phyloP scores from a whole-genome alignment of 495 filamentous ascomycete genomes.

The Lindgomyces ingoldianus region DNA sequence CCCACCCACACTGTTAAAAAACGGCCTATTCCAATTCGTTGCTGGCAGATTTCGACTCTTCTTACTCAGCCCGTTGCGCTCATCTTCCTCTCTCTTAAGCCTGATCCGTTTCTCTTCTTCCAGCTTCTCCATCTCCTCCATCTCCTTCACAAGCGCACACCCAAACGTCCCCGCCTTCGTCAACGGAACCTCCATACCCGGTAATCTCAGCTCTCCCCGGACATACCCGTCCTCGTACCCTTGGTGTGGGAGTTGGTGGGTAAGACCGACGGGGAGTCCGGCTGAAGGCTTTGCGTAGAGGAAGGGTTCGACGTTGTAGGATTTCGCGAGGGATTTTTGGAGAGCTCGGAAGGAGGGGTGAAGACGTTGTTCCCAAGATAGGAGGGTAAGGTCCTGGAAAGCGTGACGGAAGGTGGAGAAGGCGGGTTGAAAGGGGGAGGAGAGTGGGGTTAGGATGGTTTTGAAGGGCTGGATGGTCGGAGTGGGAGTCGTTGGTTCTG shows the following conservation, averaged over 20 bases:
- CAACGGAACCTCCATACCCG: slow-evolving; percentile 13
- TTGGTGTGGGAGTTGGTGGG: not conserved
- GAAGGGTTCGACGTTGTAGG: slow-evolving; percentile 10
- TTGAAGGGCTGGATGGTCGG: slow-evolving; percentile 20
- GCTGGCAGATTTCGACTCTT: not conserved
- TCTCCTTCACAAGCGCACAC: not conserved
- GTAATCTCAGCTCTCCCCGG: not conserved
- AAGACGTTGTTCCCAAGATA: slow-evolving; percentile 43
- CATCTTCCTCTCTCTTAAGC: slow-evolving; percentile 7
- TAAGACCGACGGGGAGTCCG: slow-evolving; percentile 2
- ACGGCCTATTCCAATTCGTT: not conserved
- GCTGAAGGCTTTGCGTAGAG: not conserved
- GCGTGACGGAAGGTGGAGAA: slow-evolving; percentile 37
- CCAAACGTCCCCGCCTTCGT: not conserved
- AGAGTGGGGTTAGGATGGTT: slow-evolving; percentile 34
- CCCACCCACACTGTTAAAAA: not conserved
- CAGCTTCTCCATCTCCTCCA: not conserved
- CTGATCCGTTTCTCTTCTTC: not conserved
- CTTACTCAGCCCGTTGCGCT: not conserved
- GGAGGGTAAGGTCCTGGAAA: slow-evolving; percentile 40
- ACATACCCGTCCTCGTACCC: not conserved
- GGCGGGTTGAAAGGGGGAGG: slow-evolving; percentile 32
- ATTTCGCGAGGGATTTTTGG: slow-evolving; percentile 1
- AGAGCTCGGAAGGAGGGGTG: not conserved
- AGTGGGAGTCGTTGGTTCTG: slow-evolving; percentile 18